Evolutionary conservation across 352 stramenopile genomes (phyloP).

Genomic region (Globisporangium carolinianum): DNA sequence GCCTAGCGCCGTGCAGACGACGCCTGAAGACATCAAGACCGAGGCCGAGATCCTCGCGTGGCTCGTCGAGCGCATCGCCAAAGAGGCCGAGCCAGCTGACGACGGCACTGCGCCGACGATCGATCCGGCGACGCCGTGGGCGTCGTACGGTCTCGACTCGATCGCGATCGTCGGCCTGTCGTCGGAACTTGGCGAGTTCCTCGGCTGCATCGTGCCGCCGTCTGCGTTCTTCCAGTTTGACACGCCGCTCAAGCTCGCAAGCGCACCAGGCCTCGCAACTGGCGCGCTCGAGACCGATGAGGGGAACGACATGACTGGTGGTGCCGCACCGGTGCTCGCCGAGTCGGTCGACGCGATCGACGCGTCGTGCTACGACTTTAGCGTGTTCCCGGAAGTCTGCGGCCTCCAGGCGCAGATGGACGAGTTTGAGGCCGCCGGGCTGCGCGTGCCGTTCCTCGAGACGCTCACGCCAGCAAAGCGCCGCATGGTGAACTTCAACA

Average conservation of each 20-base stretch:
- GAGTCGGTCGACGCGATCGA: conserved; percentile 55
- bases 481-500: conserved; percentile 81
- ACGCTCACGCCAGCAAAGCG: conserved; percentile 62
- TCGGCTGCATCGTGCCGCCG: conserved; percentile 61
- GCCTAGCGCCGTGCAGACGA: conserved; percentile 3
- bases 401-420: conserved; percentile 61
- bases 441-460: conserved; percentile 65
- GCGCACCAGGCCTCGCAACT: conserved; percentile 45
- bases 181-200: conserved; percentile 55
- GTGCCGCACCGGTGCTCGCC: conserved; percentile 17
- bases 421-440: conserved; percentile 61
- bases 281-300: conserved; percentile 34
- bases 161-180: conserved; percentile 61
- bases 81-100: conserved; percentile 25
- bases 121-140: conserved; percentile 53
- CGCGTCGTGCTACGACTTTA: conserved; percentile 59
- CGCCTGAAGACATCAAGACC: conserved; percentile 39
- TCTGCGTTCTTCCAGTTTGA: conserved; percentile 70
- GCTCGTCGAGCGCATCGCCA: conserved; percentile 54
- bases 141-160: conserved; percentile 57
- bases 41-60: conserved; percentile 65
- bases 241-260: conserved; percentile 47
- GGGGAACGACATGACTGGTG: neutral
- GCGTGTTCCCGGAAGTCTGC: conserved; percentile 58
- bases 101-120: conserved; percentile 21